Percentiles rank a stretch among this genome's conserved stretches.
phyloP scores from a whole-genome alignment of 371 early-diverging fungal genomes.

The Mucor irregularis region DNA sequence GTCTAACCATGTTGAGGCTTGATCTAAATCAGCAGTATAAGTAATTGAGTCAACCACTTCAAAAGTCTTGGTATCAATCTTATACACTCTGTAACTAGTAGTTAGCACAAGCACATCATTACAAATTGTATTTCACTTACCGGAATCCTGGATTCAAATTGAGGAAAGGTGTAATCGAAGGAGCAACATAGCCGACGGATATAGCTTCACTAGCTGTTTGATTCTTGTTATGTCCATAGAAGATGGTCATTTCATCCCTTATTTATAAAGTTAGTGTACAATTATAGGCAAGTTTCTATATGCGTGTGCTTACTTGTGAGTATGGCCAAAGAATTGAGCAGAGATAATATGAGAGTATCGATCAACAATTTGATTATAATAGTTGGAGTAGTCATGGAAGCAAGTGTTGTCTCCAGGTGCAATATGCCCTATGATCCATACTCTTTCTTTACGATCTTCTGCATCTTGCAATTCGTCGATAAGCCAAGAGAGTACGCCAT shows the following conservation, averaged over 20 bases:
- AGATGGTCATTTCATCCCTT: no score
- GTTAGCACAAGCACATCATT: background rate
- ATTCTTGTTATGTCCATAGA: background rate
- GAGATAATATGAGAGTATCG: slow-evolving; percentile 64
- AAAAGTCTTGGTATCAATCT: slow-evolving; percentile 55
- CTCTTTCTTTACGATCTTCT: slow-evolving; percentile 53
- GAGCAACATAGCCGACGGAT: slow-evolving; percentile 53
- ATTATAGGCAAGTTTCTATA: no score
- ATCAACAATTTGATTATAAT: slow-evolving; percentile 60
- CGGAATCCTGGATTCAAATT: slow-evolving; percentile 60
- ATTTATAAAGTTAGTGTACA: background rate
- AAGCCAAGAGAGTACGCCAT: slow-evolving; percentile 54
- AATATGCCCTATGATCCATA: slow-evolving; percentile 65
- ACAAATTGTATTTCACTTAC: slow-evolving; percentile 9
- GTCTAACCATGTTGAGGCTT: slow-evolving; percentile 40
- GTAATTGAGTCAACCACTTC: slow-evolving; percentile 60
- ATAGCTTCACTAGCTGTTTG: slow-evolving; percentile 49
- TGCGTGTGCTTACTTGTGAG: slow-evolving; percentile 41
- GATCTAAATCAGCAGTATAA: slow-evolving; percentile 52
- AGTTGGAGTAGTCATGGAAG: slow-evolving; percentile 58
- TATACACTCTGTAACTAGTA: slow-evolving; percentile 37
- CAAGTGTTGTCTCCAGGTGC: slow-evolving; percentile 55
- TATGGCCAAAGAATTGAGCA: slow-evolving; percentile 65
- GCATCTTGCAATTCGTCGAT: slow-evolving; percentile 52
- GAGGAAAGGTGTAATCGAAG: slow-evolving; percentile 54